A percentile compares a stretch with the other conserved stretches of the same genome.
phyloP scores from a whole-genome alignment of 306 rosid species.

The Rosa lucieae region DNA sequence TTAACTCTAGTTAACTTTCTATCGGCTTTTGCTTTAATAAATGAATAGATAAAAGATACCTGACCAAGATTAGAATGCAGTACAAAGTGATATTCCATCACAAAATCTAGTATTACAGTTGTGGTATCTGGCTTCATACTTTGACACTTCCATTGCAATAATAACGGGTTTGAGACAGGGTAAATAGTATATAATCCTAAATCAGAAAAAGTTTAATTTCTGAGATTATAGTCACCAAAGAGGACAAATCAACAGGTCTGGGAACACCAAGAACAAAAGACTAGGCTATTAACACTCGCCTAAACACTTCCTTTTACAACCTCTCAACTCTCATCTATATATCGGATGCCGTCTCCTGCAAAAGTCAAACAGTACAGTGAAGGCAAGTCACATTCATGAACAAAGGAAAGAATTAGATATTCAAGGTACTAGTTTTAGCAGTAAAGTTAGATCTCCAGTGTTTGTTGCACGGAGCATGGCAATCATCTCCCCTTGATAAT shows the following conservation, averaged over 20 bases:
- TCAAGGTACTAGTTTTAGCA: background rate
- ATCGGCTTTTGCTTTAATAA: background rate
- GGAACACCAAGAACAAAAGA: slow-evolving; percentile 55
- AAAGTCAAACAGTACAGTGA: slow-evolving; percentile 15
- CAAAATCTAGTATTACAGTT: background rate
- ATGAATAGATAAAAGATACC: background rate
- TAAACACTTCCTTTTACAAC: slow-evolving; percentile 39
- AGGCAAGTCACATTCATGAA: background rate
- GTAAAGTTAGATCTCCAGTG: background rate
- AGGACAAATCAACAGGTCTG: slow-evolving; percentile 35
- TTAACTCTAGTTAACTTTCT: background rate
- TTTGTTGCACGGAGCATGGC: background rate
- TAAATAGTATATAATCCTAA: slow-evolving; percentile 19
- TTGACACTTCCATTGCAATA: slow-evolving; percentile 36
- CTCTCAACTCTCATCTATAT: slow-evolving; percentile 50
- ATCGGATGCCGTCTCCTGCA: slow-evolving; percentile 95
- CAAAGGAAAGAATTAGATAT: background rate
- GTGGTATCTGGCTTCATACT: slow-evolving; percentile 21
- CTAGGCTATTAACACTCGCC: slow-evolving; percentile 56
- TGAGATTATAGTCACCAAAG: slow-evolving; percentile 31
- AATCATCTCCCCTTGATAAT: background rate
- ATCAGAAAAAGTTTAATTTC: slow-evolving; percentile 28
- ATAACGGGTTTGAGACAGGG: slow-evolving; percentile 25
- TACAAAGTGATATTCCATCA: background rate
- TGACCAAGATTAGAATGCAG: background rate